Evolutionary conservation across 1,139 yeast genomes (phyloP).

Genomic region (Trichomonascaceae sp.): DNA sequence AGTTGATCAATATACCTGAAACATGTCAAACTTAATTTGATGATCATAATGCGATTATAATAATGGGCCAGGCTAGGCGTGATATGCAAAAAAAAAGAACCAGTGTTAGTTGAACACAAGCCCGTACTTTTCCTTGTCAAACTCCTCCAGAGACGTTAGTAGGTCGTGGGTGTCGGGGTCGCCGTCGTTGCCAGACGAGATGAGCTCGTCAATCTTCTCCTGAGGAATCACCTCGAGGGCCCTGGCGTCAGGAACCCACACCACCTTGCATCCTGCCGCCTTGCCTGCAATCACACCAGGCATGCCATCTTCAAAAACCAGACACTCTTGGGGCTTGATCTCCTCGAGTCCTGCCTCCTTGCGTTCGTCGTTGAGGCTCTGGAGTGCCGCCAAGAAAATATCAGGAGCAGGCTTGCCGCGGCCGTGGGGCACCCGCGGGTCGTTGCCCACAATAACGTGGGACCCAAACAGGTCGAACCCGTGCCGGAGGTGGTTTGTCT

Average conservation of each 20-base stretch:
- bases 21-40: too few relatives aligned
- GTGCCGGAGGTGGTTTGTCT: conserved; percentile 53
- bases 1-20: too few relatives aligned
- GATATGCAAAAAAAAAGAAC: too few relatives aligned
- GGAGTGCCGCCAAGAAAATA: conserved; percentile 76
- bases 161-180: conserved; percentile 40
- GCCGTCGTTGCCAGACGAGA: too few relatives aligned
- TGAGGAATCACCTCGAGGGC: conserved; percentile 42
- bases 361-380: conserved; percentile 40
- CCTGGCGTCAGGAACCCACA: conserved; percentile 84
- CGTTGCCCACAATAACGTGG: conserved; percentile 80
- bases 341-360: conserved; percentile 27
- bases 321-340: conserved; percentile 61
- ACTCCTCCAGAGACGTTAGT: conserved; percentile 37
- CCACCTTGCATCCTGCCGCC: conserved; percentile 72
- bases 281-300: conserved; percentile 79
- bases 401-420: conserved; percentile 90
- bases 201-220: conserved; percentile 26
- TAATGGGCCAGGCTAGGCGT: too few relatives aligned
- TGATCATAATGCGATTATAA: too few relatives aligned
- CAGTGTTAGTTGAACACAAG: conserved; percentile 6
- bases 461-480: conserved; percentile 52
- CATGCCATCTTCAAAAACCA: conserved; percentile 88
- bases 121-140: conserved; percentile 40
- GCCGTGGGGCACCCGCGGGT: conserved; percentile 64